These are phyloP conservation scores for Setaria viridis DNA, from an alignment of 202 grass and related monocot species.

Conservation along the genomic window DNA sequence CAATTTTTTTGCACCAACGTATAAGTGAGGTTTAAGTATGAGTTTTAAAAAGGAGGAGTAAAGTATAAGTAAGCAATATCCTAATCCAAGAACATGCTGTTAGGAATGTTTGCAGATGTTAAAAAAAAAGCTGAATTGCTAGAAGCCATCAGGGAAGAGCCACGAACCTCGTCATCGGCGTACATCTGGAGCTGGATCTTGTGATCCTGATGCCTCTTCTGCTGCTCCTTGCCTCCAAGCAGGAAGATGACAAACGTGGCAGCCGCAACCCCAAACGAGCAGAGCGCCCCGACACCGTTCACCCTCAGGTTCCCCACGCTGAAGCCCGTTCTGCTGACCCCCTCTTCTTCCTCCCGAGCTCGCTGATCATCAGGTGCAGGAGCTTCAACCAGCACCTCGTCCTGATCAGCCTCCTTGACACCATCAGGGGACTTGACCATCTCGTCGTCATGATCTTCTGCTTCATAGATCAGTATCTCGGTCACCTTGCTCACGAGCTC, in stretches of 20 bases:
- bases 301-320: constrained; percentile 50
- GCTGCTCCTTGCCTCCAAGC: constrained; percentile 50
- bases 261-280: constrained; percentile 76
- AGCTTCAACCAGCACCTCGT: constrained; percentile 36
- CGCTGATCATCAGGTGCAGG: constrained; percentile 24
- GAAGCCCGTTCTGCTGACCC: constrained; percentile 33
- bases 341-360: not conserved
- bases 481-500: constrained; percentile 4
- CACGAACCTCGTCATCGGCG: constrained; percentile 54
- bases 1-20: not conserved
- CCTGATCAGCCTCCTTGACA: not conserved
- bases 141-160: not conserved
- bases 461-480: constrained; percentile 20
- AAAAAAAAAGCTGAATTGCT: not conserved
- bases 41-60: not conserved
- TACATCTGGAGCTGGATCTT: constrained; percentile 62
- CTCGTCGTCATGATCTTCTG: constrained; percentile 20
- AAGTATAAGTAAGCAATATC: not conserved
- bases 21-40: not conserved
- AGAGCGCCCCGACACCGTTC: constrained; percentile 60
- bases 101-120: not conserved
- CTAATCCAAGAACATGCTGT: not conserved
- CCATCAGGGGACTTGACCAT: not conserved
- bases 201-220: constrained; percentile 36
- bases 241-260: constrained; percentile 67